Percentiles rank a stretch among this genome's conserved stretches.
Conservation (phyloP, 495 filamentous ascomycete genomes). For the Amorphotheca resinae region DNA sequence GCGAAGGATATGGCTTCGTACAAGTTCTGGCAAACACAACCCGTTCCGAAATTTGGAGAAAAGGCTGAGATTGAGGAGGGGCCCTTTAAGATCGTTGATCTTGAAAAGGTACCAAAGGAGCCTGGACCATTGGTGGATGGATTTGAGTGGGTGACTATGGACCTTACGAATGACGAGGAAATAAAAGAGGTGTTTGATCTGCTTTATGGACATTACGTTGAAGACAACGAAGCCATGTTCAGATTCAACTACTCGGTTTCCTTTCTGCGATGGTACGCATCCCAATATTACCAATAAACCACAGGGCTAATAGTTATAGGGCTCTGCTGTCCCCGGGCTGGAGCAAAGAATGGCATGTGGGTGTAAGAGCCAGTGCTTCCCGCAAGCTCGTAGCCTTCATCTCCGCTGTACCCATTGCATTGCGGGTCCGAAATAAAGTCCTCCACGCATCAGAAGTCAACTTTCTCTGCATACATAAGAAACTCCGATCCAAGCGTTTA, state of each 20-base stretch:
- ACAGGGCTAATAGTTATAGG: conserved; percentile 37
- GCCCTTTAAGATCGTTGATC: conserved; percentile 48
- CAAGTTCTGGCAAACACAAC: conserved; percentile 98
- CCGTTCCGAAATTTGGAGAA: conserved; percentile 71
- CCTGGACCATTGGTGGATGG: conserved; percentile 54
- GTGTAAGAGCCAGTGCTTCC: conserved; percentile 67
- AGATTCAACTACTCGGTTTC: conserved; percentile 85
- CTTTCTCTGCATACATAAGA: conserved; percentile 96
- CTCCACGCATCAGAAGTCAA: conserved; percentile 85
- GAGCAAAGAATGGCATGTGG: conserved; percentile 90
- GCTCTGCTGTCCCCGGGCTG: conserved; percentile 92
- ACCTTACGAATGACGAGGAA: conserved; percentile 48
- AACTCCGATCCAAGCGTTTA: conserved; percentile 82
- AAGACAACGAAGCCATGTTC: conserved; percentile 94
- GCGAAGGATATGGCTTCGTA: conserved; percentile 91
- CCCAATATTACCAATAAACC: background rate
- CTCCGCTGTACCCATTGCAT: conserved; percentile 69
- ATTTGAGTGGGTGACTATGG: conserved; percentile 91
- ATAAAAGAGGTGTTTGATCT: conserved; percentile 79
- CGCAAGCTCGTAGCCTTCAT: conserved; percentile 88
- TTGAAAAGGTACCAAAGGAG: conserved; percentile 60
- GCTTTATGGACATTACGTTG: conserved; percentile 85
- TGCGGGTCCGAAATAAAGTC: conserved; percentile 65
- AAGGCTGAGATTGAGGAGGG: conserved; percentile 36
- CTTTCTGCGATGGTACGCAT: conserved; percentile 71